phyloP scores from a whole-genome alignment of 768 basidiomycete species.

The Tricholoma flavovirens region DNA sequence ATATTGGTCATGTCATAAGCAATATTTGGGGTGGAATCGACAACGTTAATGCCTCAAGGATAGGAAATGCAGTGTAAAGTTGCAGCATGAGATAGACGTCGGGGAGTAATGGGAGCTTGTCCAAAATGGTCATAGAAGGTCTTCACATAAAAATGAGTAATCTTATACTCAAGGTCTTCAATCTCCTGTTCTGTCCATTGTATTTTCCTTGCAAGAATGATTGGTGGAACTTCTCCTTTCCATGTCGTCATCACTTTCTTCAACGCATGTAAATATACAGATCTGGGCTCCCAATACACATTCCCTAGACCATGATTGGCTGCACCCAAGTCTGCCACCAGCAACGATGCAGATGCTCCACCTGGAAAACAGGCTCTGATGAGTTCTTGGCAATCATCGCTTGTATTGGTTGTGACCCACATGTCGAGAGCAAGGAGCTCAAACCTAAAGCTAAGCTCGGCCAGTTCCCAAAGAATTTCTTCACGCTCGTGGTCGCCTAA shows the following conservation, averaged over 20 bases:
- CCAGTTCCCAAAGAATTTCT: not conserved
- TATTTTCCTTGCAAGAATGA: not conserved
- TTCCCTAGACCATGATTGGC: not conserved
- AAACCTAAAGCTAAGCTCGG: not conserved
- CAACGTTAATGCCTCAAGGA: too few relatives aligned
- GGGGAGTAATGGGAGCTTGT: not conserved
- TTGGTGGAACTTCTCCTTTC: not conserved
- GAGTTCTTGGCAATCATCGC: not conserved
- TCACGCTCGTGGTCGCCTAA: not conserved
- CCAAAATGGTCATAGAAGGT: conserved; percentile 1
- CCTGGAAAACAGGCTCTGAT: not conserved
- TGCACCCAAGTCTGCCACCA: not conserved
- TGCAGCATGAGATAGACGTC: not conserved
- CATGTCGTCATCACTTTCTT: not conserved
- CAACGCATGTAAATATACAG: not conserved
- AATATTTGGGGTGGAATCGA: too few relatives aligned
- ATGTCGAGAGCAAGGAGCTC: not conserved
- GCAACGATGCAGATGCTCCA: not conserved
- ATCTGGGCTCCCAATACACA: conserved; percentile 1
- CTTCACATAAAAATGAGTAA: not conserved
- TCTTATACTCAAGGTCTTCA: not conserved
- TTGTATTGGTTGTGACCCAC: not conserved
- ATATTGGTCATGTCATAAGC: too few relatives aligned
- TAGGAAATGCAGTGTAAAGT: too few relatives aligned
- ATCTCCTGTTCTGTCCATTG: not conserved